Base-by-base conservation (phyloP, 805 yeast genomes). In the Metschnikowia lunata region DNA sequence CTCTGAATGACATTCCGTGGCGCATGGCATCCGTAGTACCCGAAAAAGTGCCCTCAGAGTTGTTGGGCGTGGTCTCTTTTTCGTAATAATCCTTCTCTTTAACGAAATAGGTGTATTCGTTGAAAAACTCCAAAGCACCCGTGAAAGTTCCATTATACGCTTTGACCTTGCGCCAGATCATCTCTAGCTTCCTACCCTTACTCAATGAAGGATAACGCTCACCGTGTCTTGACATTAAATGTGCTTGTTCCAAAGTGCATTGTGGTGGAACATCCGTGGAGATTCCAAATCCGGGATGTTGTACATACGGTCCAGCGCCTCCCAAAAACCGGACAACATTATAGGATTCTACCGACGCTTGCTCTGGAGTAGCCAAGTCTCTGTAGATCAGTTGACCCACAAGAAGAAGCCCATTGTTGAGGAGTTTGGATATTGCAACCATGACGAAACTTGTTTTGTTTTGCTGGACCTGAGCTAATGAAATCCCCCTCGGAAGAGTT, bases 181-280 rank as follows among this genome's bases (percentile, higher is more conserved):
- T 56, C 44, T 66, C 65, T 28, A 59, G 58, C 7, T 36, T 26
- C 30, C 49, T 53, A 7, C 73, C 73, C 26, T 50, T 55, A 18
- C 60, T 48, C 30, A 48, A 51, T 10, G 70, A 58, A 7, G 74
- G 88, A 55, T 71, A 85, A 51, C 95, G 70, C 61, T 86, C 93
- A 14, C 91, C 95, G 58, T 88, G 95, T 56, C 96, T 76, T 51
- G 82, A 80, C 40, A 84, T 65, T 27, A 85, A 63, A 52, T 83
- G 88, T 7, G 83, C 87, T 61, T 85, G 91, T 52, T 78, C 78
- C 42, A 82, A 67, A 5, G 62, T 54, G 60, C 86, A 82, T 36
- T 67, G 67, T 6, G 61, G 67, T 15, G 85, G 83, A 1, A 68
- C 50, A 11, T 66, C 76, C 11, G 70, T 58, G 12, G 75, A 63